phyloP scores from a whole-genome alignment of 345 rosid genomes.

The Pugionium cornutum region DNA sequence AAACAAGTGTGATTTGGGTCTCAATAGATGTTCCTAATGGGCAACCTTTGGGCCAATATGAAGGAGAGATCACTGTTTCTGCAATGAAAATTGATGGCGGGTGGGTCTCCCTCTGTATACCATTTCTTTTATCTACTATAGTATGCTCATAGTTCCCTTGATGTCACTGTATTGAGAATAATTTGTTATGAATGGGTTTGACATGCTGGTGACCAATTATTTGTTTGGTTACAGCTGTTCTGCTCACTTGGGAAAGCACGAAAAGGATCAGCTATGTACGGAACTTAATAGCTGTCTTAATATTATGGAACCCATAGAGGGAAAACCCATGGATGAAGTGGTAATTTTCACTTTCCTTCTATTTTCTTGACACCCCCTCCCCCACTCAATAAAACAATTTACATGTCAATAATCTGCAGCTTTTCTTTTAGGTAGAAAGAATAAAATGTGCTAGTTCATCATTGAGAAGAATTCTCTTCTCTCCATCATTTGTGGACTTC shows the following conservation, averaged over 20 bases:
- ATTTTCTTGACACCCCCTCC: background rate
- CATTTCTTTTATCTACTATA: conserved; percentile 2
- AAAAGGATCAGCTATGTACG: conserved; percentile 60
- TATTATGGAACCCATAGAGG: conserved; percentile 67
- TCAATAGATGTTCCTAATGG: conserved; percentile 85
- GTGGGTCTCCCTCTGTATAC: conserved; percentile 42
- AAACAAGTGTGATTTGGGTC: conserved; percentile 84
- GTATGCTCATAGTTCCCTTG: conserved; percentile 7
- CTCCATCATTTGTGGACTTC: conserved; percentile 87
- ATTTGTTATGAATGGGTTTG: conserved; percentile 21
- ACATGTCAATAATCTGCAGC: conserved; percentile 38
- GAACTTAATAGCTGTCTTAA: conserved; percentile 75
- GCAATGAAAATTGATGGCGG: conserved; percentile 63
- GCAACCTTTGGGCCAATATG: conserved; percentile 89
- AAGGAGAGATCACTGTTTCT: conserved; percentile 80
- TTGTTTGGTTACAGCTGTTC: conserved; percentile 47
- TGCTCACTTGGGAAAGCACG: conserved; percentile 54
- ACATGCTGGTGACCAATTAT: conserved; percentile 5
- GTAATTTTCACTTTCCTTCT: conserved; percentile 42
- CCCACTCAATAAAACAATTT: conserved; percentile 7
- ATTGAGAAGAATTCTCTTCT: conserved; percentile 76
- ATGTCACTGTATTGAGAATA: background rate
- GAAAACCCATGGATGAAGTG: conserved; percentile 73
- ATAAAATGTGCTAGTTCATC: conserved; percentile 74
- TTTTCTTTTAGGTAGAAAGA: conserved; percentile 71